Conservation (phyloP, 2,329 filamentous ascomycete genomes). For the Neofusicoccum cordaticola region DNA sequence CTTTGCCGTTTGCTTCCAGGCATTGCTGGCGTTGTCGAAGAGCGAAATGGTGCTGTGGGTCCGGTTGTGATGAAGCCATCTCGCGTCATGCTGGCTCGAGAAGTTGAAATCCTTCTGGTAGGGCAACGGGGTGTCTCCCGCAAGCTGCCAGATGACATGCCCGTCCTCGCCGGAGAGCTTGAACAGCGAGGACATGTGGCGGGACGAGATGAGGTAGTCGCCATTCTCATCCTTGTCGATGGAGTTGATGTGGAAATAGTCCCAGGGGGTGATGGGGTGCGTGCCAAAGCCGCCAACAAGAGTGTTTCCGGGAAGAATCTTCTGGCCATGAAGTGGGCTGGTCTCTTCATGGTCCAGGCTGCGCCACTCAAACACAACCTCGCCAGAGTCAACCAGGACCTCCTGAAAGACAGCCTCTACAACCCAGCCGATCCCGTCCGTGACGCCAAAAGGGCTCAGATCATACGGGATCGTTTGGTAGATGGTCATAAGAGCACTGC, state of each 20-base stretch:
- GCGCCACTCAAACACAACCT: constrained; percentile 58
- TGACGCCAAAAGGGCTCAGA: constrained; percentile 40
- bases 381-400: constrained; percentile 53
- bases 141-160: constrained; percentile 52
- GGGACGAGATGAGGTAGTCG: constrained; percentile 55
- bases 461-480: constrained; percentile 43
- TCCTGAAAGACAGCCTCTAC: constrained; percentile 54
- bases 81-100: constrained; percentile 54
- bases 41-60: constrained; percentile 52
- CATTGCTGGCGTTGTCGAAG: constrained; percentile 54
- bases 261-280: constrained; percentile 45
- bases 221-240: constrained; percentile 50
- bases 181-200: constrained; percentile 48
- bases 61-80: constrained; percentile 44
- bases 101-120: constrained; percentile 40
- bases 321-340: constrained; percentile 33
- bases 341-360: constrained; percentile 53
- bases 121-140: constrained; percentile 22
- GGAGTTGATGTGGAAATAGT: constrained; percentile 58
- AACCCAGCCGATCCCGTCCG: constrained; percentile 49
- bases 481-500: constrained; percentile 35
- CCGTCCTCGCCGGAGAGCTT: constrained; percentile 49
- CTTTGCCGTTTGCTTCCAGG: constrained; percentile 39
- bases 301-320: constrained; percentile 32
- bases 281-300: constrained; percentile 28